These are phyloP conservation scores for Picea abies DNA, from an alignment of 83 land plant species.

Conservation along the genomic window DNA sequence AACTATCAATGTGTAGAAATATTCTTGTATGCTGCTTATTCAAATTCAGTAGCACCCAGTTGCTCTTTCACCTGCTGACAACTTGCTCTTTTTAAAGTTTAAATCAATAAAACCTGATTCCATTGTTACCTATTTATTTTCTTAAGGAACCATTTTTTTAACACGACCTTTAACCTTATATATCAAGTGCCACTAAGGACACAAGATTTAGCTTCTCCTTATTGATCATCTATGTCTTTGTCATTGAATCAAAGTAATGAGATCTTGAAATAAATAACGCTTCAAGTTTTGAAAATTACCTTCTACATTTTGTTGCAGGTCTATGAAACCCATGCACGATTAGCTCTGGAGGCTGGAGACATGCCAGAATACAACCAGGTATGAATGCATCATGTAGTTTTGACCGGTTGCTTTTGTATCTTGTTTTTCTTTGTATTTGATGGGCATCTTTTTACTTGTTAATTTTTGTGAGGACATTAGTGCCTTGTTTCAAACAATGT, in stretches of 20 bases:
- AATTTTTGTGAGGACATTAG: not conserved
- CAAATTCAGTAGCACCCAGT: not conserved
- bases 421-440: not conserved
- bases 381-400: not conserved
- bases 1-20: not conserved
- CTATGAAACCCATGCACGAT: conserved; percentile 96
- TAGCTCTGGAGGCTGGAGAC: conserved; percentile 91
- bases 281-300: not conserved
- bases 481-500: not conserved
- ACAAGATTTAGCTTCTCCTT: not conserved
- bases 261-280: not conserved
- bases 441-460: not conserved
- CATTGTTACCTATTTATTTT: no score
- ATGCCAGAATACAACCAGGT: conserved; percentile 97
- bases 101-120: no score
- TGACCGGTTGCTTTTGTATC: not conserved
- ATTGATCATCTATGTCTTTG: not conserved
- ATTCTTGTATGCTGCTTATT: not conserved
- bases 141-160: no score
- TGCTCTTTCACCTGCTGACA: not conserved
- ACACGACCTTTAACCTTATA: no score
- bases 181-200: not conserved
- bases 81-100: no score
- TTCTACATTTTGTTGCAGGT: conserved; percentile 51
- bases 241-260: not conserved